Evolutionary conservation across 2,329 filamentous ascomycete species (phyloP), one percentile per base, ranked within the genome.

Genomic region (Fusarium solani-melongenae): DNA sequence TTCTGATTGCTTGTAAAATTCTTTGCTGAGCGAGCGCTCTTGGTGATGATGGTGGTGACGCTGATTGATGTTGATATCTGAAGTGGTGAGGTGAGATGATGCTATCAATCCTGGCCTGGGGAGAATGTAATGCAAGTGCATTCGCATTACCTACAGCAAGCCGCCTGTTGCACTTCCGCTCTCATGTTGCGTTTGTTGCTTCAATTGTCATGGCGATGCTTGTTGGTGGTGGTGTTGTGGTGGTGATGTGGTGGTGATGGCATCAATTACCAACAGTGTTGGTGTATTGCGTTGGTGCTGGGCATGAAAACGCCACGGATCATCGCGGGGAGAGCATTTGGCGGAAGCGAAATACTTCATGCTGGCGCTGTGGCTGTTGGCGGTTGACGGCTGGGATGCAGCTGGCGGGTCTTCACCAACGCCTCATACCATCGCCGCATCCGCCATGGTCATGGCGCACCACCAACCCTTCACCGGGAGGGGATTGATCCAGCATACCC

Each of bases 241-340:
- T n/a, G n/a, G n/a, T 62, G 29, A n/a, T 27, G 24, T 63, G 33
- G 20, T 71, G 59, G 22, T 60, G 69, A 59, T 58, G 49, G 22
- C 62, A 20, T 69, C 63, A 71, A 57, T 24, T 14, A 10, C 34
- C n/a, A 39, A 61, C 38, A 41, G 58, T 22, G 57, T 24, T 58
- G 56, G 27, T 29, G n/a, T 51, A 39, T 11, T 12, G 49, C 17
- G 24, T 17, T 34, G 20, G 8, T n/a, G 59, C 51, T 7, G 20
- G 11, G 27, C 58, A 62, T 58, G 53, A 56, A 66, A 73, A 71
- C 73, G 76, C 69, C 46, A 27, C 6, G 11, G 61, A 75, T 57
- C 22, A 60, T 67, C 69, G 36, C 20, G 27, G 46, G 20, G 60
- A n/a, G 14, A 14, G n/a, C 9, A 39, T 66, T 64, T 41, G 31